These are phyloP conservation scores for Azolla pinnata DNA, from an alignment of 75 land plant species.

Conservation along the genomic window DNA sequence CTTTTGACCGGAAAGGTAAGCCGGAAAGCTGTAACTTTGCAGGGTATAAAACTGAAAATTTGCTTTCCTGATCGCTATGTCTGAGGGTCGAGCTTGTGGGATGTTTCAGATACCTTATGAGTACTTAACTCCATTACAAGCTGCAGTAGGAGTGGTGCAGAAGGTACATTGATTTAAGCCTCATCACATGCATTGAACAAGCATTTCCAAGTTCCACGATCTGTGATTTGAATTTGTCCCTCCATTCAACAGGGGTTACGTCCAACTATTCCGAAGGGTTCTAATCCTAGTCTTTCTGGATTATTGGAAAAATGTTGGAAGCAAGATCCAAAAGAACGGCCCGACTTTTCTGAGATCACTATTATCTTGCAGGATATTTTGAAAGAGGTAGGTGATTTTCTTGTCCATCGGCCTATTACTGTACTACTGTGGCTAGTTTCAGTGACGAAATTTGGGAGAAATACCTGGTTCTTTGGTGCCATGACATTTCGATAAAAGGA, in stretches of 20 bases:
- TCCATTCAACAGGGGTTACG: conserved; percentile 53
- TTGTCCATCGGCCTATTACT: too few relatives aligned
- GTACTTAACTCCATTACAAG: conserved; percentile 88
- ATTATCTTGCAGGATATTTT: conserved; percentile 49
- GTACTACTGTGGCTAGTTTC: too few relatives aligned
- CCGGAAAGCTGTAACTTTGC: too few relatives aligned
- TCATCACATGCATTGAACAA: too few relatives aligned
- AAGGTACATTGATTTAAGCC: conserved; percentile 50
- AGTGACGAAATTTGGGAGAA: too few relatives aligned
- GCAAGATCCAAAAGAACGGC: conserved; percentile 70
- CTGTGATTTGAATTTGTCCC: too few relatives aligned
- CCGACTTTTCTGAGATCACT: conserved; percentile 75
- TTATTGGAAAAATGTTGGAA: conserved; percentile 84
- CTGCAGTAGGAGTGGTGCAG: conserved; percentile 99
- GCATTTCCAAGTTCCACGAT: too few relatives aligned
- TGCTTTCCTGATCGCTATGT: too few relatives aligned
- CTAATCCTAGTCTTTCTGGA: conserved; percentile 56
- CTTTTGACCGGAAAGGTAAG: conserved; percentile 85
- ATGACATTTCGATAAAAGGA: too few relatives aligned
- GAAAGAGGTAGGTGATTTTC: conserved; percentile 68
- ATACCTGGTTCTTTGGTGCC: too few relatives aligned
- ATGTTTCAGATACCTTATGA: conserved; percentile 95
- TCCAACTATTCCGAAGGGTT: conserved; percentile 80
- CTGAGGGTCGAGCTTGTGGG: too few relatives aligned
- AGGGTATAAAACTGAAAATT: too few relatives aligned